Percentiles rank a stretch among this genome's conserved stretches.
These are phyloP conservation scores for Rhizopogon vinicolor DNA, from an alignment of 768 basidiomycete species.

Conservation along the genomic window DNA sequence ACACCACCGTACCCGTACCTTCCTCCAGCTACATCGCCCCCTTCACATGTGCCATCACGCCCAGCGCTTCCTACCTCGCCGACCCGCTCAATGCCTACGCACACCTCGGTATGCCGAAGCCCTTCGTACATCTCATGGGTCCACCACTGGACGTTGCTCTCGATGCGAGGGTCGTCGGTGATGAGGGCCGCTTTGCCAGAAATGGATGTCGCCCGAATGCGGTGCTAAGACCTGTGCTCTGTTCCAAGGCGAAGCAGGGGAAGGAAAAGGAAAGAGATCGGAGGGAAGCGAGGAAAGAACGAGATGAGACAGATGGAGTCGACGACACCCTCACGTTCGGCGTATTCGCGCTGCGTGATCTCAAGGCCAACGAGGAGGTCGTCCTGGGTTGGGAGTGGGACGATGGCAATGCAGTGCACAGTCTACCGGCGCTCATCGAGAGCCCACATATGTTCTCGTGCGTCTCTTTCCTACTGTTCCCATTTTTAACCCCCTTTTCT, in stretches of 20 bases:
- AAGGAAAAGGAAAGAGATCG: constrained; percentile 10
- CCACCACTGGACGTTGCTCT: constrained; percentile 75
- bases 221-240: constrained; percentile 40
- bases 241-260: constrained; percentile 17
- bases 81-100: constrained; percentile 89
- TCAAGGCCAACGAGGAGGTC: constrained; percentile 79
- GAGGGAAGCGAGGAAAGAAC: constrained; percentile 11
- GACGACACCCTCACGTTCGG: constrained; percentile 59
- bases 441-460: constrained; percentile 54
- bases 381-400: constrained; percentile 97
- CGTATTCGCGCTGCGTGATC: constrained; percentile 72
- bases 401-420: constrained; percentile 81
- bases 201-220: constrained; percentile 53
- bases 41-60: constrained; percentile 58
- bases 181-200: constrained; percentile 52
- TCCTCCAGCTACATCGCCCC: constrained; percentile 57
- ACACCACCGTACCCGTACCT: constrained; percentile 55
- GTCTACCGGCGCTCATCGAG: constrained; percentile 63
- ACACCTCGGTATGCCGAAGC: constrained; percentile 77
- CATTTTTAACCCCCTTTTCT: neutral
- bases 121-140: constrained; percentile 74
- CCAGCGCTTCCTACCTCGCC: constrained; percentile 61
- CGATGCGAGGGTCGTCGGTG: constrained; percentile 72
- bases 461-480: constrained; percentile 27
- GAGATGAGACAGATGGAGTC: constrained; percentile 15